These are phyloP conservation scores for Beauveria rudraprayagi DNA, from an alignment of 2,329 filamentous ascomycete genomes.

Conservation along the genomic window DNA sequence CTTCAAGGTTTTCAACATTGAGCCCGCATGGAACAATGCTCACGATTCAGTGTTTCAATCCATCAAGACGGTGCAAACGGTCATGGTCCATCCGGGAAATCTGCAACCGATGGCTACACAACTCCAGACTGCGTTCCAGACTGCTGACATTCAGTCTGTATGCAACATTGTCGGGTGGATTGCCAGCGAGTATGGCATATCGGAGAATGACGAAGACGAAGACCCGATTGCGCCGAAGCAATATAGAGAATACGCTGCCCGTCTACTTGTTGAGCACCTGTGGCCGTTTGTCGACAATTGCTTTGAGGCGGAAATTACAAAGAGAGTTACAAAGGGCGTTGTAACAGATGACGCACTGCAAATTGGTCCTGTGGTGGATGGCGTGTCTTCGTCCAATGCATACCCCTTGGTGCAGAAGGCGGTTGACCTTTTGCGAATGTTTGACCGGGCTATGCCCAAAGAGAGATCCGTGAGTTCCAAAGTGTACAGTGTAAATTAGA, in stretches of 20 bases:
- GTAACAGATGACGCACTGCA: slow-evolving; percentile 41
- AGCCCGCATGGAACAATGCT: slow-evolving; percentile 43
- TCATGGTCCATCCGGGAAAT: slow-evolving; percentile 46
- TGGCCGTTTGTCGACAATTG: slow-evolving; percentile 48
- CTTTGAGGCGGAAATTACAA: slow-evolving; percentile 49
- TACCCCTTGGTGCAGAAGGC: slow-evolving; percentile 51
- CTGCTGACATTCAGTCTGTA: slow-evolving; percentile 38
- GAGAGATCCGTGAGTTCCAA: slow-evolving; percentile 48
- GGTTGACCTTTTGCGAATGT: slow-evolving; percentile 51
- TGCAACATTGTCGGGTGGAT: slow-evolving; percentile 52
- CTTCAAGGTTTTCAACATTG: slow-evolving; percentile 46
- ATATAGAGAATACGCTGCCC: slow-evolving; percentile 47
- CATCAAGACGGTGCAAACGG: slow-evolving; percentile 41
- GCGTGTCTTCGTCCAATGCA: slow-evolving; percentile 47
- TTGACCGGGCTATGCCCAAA: slow-evolving; percentile 57
- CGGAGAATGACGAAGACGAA: slow-evolving; percentile 47
- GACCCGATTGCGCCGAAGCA: slow-evolving; percentile 45
- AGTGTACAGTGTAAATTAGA: too few relatives aligned
- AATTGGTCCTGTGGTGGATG: slow-evolving; percentile 40
- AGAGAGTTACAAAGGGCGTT: slow-evolving; percentile 42
- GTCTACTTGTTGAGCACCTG: slow-evolving; percentile 47
- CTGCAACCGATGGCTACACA: slow-evolving; percentile 42
- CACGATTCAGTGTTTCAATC: slow-evolving; percentile 42
- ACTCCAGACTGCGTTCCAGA: slow-evolving; percentile 41
- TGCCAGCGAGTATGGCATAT: slow-evolving; percentile 47